These are phyloP conservation scores for Deinandra increscens DNA, from an alignment of 129 eudicot genomes.

Conservation along the genomic window DNA sequence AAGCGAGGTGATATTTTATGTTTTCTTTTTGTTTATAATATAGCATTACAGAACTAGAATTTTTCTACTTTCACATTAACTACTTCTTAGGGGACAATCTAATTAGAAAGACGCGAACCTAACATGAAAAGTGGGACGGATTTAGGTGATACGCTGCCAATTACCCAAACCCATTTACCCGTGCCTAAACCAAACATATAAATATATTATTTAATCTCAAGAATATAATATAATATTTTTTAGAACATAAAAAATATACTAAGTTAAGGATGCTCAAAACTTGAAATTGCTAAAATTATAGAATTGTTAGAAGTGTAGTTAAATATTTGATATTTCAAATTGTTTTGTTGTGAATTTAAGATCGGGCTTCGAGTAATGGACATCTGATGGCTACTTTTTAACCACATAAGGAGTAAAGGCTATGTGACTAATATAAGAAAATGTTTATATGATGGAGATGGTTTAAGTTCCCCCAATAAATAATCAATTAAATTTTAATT, in stretches of 20 bases:
- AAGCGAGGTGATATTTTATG: constrained; percentile 48
- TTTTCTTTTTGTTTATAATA: not conserved
- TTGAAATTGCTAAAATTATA: not conserved
- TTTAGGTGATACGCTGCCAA: too few species aligned
- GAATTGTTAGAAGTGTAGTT: not conserved
- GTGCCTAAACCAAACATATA: too few species aligned
- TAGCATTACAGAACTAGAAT: not conserved
- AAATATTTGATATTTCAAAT: not conserved
- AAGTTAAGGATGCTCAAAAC: not conserved
- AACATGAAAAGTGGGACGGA: too few species aligned
- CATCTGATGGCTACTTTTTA: too few species aligned
- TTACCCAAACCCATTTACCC: too few species aligned
- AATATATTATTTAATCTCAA: too few species aligned
- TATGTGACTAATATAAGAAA: not conserved
- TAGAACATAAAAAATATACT: too few species aligned
- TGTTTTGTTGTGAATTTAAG: not conserved
- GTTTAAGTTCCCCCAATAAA: not conserved
- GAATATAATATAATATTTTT: too few species aligned
- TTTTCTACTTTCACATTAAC: too few species aligned
- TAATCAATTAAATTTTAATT: not conserved
- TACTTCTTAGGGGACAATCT: too few species aligned
- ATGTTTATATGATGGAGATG: not conserved
- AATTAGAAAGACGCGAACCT: too few species aligned
- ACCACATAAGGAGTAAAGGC: not conserved
- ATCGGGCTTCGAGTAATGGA: not conserved